Evolutionary conservation across 2,329 filamentous ascomycete species (phyloP), one percentile per base, ranked within the genome.

Genomic region (Neopestalotiopsis sp.): DNA sequence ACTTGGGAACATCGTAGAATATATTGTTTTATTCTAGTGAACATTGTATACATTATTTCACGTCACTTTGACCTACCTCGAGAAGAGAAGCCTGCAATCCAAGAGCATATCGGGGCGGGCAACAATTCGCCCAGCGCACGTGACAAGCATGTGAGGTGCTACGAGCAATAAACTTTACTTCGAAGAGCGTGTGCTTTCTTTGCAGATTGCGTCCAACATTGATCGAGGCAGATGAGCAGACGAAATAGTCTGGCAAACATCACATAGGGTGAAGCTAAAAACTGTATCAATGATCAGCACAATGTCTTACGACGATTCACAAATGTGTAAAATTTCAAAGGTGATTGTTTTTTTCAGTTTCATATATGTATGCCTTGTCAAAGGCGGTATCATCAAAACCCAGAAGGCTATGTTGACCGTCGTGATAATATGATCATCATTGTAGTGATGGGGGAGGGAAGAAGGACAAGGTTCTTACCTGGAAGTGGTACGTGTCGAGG

Each of bases 351-450:
- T 52, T 74, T 69, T 82, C 80, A 83, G 81, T 78, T 72, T 74
- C 75, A 75, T 70, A 63, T 67, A 56, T 28, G 68, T 34, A 73
- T 78, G 90, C 91, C 91, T 84, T 90, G 91, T 93, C 91, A 93
- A 84, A 90, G 91, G 91, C 90, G 83, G 84, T 90, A 84, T 94
- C 92, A 93, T 93, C 92, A 94, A 92, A 83, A 87, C 88, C 84
- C 83, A 81, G 88, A 71, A 84, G 88, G 82, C 90, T 94, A 93
- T 91, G 92, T 91, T 92, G 92, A 94, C 92, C 92, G 92, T 94
- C 92, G 92, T 94, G 92, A 93, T 88, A 88, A 86, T 82, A 85
- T 85, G 86, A 89, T 92, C 90, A 92, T 92, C 90, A 91, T 91
- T 72, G 82, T 80, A 72, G 74, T 52, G 71, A 66, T 60, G 60